These are phyloP conservation scores for Vanrija sp. DNA, from an alignment of 1,284 basidiomycete genomes.

Conservation along the genomic window DNA sequence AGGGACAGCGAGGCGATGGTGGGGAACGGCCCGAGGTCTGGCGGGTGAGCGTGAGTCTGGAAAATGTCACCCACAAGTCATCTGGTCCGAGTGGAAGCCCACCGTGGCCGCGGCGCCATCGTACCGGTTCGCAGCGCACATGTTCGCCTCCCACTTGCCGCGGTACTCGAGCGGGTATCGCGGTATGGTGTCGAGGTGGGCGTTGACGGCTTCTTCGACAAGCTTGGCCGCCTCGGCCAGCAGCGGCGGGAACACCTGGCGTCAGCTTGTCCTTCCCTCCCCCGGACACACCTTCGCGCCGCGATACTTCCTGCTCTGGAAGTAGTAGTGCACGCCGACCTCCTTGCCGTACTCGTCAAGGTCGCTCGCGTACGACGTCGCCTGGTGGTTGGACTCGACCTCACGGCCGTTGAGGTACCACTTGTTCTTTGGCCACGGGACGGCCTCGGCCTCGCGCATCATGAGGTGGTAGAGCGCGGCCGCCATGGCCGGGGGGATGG, in stretches of 20 bases:
- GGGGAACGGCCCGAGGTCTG: slow-evolving; percentile 79
- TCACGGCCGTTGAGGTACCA: slow-evolving; percentile 43
- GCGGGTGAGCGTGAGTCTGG: slow-evolving; percentile 5
- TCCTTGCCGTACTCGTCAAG: slow-evolving; percentile 11
- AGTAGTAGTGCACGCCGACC: slow-evolving; percentile 24
- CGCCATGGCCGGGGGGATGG: slow-evolving; percentile 54
- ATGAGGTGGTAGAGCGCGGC: slow-evolving; percentile 60
- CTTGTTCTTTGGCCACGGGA: slow-evolving; percentile 34
- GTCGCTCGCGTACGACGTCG: slow-evolving; percentile 58
- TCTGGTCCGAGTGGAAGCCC: slow-evolving; percentile 71
- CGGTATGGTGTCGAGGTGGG: slow-evolving; percentile 60
- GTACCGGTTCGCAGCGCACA: slow-evolving; percentile 88
- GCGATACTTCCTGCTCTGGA: slow-evolving; percentile 22
- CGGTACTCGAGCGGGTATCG: slow-evolving; percentile 72
- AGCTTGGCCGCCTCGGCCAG: slow-evolving; percentile 76
- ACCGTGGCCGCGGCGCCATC: slow-evolving; percentile 72
- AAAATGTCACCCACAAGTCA: slow-evolving; percentile 44
- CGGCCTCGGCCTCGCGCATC: slow-evolving; percentile 43
- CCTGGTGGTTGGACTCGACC: slow-evolving; percentile 63
- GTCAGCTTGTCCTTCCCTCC: slow-evolving; percentile 6
- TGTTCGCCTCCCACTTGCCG: slow-evolving; percentile 76
- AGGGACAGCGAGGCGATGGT: slow-evolving; percentile 90
- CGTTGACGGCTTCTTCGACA: slow-evolving; percentile 72
- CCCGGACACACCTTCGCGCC: slow-evolving; percentile 10
- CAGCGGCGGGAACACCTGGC: slow-evolving; percentile 58